Percentiles rank a stretch among this genome's conserved stretches.
Conservation (phyloP, 2,329 filamentous ascomycete species). For the Aspergillus ruber region DNA sequence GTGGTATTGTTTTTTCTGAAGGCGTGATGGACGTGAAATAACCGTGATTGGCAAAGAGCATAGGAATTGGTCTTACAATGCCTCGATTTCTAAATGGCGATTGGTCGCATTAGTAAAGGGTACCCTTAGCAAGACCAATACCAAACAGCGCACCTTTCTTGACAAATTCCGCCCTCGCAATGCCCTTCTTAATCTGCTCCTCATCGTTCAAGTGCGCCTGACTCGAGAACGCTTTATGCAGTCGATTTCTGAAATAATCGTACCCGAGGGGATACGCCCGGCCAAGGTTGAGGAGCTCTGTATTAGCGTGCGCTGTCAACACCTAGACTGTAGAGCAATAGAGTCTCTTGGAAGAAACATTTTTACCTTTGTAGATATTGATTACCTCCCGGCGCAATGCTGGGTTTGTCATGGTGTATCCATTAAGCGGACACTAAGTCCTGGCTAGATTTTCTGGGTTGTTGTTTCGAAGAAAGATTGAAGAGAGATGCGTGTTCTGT, state of each 20-base stretch:
- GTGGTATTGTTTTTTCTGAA: not conserved
- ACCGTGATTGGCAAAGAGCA: not conserved
- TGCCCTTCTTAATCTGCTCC: slow-evolving; percentile 66
- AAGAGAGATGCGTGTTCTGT: too few relatives aligned
- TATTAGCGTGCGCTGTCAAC: not conserved
- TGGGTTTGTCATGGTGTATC: slow-evolving; percentile 40
- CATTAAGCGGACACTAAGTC: not conserved
- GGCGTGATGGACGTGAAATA: not conserved
- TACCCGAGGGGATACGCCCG: slow-evolving; percentile 82
- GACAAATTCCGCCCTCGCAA: slow-evolving; percentile 76
- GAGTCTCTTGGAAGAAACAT: not conserved
- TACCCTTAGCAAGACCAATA: not conserved
- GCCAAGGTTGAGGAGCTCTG: slow-evolving; percentile 79
- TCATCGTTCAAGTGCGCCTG: slow-evolving; percentile 66
- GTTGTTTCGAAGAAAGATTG: too few relatives aligned
- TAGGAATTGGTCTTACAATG: slow-evolving; percentile 57
- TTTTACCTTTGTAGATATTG: slow-evolving; percentile 75
- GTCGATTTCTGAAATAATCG: slow-evolving; percentile 69
- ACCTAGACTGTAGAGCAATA: not conserved
- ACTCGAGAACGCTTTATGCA: slow-evolving; percentile 79
- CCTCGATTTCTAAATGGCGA: slow-evolving; percentile 68
- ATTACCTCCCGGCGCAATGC: slow-evolving; percentile 72
- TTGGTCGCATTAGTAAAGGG: not conserved
- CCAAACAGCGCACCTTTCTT: slow-evolving; percentile 63
- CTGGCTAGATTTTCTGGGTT: too few relatives aligned